Base-by-base conservation (phyloP, 495 filamentous ascomycete species). In the Tuber melanosporum region DNA sequence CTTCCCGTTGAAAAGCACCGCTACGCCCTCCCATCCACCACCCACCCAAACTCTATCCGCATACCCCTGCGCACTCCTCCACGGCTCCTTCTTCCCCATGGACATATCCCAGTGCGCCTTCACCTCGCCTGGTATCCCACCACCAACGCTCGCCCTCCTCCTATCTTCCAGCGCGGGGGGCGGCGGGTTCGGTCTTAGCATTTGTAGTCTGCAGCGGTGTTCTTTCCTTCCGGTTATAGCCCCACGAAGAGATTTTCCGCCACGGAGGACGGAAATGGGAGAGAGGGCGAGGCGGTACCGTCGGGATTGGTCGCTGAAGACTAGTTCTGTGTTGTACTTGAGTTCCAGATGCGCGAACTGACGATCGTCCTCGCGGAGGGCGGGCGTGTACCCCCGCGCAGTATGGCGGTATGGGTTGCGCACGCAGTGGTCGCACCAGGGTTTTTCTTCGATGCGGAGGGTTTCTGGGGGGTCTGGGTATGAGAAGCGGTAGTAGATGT, bases 291-390 rank as follows among this genome's bases (percentile, higher is more conserved):
- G 32, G 57, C 57, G 57, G 26, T 66, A 66, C 2, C 57, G 26
- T 66, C 57, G 57, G 57, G 57, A 66, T 66, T 66, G 57, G 57
- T 66, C 57, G 12, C 57, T 66, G n/a, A 66, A 66, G n/a, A 66
- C 5, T 10, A 66, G 57, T n/a, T 66, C 57, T 66, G 57, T 66
- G 26, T 66, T 66, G 26, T 32, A 66, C 57, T 66, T 32, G 26
- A 66, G 57, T 66, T 66, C 57, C 32, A 66, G 57, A 17, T 32
- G 57, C 6, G 57, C 57, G 12, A 66, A 66, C 26, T n/a, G n/a
- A 66, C 57, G n/a, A 32, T 66, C 57, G 17, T 66, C 57, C 57
- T 66, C 10, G n/a, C 57, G 57, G 57, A 66, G n/a, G n/a, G 57
- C 57, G 12, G 57, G 57, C 2, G 57, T 66, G 57, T 32, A 66